Percentiles rank a stretch among this genome's conserved stretches.
Evolutionary conservation across 805 yeast species (phyloP).

Genomic region (Pichia californica): DNA sequence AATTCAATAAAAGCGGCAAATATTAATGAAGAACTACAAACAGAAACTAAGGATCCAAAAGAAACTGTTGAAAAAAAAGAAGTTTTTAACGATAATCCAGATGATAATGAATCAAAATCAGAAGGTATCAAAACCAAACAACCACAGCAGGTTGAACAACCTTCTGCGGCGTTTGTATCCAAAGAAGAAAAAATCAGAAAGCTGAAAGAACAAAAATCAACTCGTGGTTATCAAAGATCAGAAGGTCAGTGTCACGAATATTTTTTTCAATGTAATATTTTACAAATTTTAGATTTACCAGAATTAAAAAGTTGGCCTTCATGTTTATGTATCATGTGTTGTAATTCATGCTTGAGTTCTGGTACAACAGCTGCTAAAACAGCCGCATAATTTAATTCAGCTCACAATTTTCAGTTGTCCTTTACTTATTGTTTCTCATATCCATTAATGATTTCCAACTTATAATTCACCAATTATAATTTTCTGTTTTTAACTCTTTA

Average conservation of each 20-base stretch:
- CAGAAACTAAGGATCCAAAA: background rate
- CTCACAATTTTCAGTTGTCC: too few species aligned
- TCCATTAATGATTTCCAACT: too few species aligned
- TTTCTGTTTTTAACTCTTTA: too few species aligned
- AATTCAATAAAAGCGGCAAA: too few species aligned
- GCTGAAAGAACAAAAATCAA: constrained; percentile 4
- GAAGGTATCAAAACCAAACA: constrained; percentile 3
- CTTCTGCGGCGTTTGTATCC: constrained; percentile 10
- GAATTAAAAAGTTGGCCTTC: background rate
- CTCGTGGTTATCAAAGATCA: constrained; percentile 21
- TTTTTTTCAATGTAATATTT: constrained; percentile 15
- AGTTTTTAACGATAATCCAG: background rate
- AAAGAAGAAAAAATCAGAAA: constrained; percentile 7
- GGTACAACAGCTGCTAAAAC: constrained; percentile 8
- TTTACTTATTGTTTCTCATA: too few species aligned
- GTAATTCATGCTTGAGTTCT: constrained; percentile 4
- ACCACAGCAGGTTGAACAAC: constrained; percentile 6
- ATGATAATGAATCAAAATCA: background rate
- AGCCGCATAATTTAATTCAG: background rate
- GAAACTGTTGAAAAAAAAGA: background rate
- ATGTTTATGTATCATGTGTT: constrained; percentile 4
- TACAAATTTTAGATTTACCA: constrained; percentile 13
- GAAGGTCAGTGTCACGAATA: constrained; percentile 27
- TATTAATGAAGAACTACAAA: too few species aligned
- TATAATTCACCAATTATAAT: too few species aligned